Percentiles rank a stretch among this genome's conserved stretches.
These are phyloP conservation scores for Lichtheimia ramosa DNA, from an alignment of 371 early-diverging fungal species.

Conservation along the genomic window DNA sequence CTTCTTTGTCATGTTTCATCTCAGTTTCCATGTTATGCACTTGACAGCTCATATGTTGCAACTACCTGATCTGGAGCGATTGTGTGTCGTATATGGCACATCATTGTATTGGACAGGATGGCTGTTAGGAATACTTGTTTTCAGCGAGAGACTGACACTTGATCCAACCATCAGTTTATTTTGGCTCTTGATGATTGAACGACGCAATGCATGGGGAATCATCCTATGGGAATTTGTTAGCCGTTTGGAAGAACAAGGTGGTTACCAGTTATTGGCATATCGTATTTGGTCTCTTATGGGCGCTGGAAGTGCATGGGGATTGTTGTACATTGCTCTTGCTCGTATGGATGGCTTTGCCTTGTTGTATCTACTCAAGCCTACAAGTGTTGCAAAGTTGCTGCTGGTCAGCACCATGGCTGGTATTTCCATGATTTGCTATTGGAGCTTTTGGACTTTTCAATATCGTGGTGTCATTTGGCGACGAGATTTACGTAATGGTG, in stretches of 20 bases:
- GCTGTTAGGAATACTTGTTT: conserved; percentile 50
- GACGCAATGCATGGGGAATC: conserved; percentile 66
- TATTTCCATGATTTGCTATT: conserved; percentile 56
- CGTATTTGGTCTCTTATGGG: conserved; percentile 63
- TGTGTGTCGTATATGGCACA: conserved; percentile 63
- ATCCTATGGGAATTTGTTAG: conserved; percentile 64
- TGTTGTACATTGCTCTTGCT: conserved; percentile 54
- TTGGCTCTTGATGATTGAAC: conserved; percentile 54
- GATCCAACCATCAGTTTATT: conserved; percentile 39
- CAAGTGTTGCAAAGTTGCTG: conserved; percentile 41
- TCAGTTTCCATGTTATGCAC: conserved; percentile 54
- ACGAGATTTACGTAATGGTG: conserved; percentile 60
- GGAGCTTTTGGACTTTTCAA: conserved; percentile 73
- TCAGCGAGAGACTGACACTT: conserved; percentile 36
- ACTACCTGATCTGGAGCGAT: conserved; percentile 47
- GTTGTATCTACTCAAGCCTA: conserved; percentile 36
- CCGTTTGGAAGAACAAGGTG: conserved; percentile 40
- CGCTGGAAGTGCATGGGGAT: conserved; percentile 60
- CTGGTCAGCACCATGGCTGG: conserved; percentile 58
- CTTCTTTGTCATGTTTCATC: conserved; percentile 53
- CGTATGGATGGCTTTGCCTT: conserved; percentile 44
- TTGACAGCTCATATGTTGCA: conserved; percentile 49
- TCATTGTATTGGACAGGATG: conserved; percentile 67
- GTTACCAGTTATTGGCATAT: conserved; percentile 36
- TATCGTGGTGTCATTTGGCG: conserved; percentile 66